These are phyloP conservation scores for Aureobasidium uvarum DNA, from an alignment of 2,329 filamentous ascomycete genomes.

Conservation along the genomic window DNA sequence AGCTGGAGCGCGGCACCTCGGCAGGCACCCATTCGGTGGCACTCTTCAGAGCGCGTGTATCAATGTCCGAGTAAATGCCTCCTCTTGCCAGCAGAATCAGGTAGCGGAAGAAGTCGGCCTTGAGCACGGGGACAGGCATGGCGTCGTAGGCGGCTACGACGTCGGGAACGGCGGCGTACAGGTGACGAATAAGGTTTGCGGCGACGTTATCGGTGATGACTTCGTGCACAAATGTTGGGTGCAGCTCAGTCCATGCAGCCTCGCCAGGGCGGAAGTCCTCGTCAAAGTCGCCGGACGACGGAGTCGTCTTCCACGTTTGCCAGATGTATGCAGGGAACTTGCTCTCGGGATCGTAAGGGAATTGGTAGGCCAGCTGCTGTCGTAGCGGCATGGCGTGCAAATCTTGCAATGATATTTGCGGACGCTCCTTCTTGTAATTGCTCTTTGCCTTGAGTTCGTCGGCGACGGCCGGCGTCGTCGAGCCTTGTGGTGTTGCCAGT, in stretches of 20 bases:
- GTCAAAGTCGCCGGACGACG: conserved; percentile 70
- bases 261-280: conserved; percentile 76
- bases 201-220: conserved; percentile 92
- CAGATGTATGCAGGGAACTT: conserved; percentile 98
- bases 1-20: conserved; percentile 68
- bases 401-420: conserved; percentile 66
- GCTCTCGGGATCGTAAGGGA: conserved; percentile 81
- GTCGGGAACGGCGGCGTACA: conserved; percentile 69
- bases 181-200: conserved; percentile 73
- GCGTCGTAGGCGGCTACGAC: conserved; percentile 52
- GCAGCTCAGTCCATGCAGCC: conserved; percentile 81
- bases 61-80: conserved; percentile 78
- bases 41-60: conserved; percentile 80
- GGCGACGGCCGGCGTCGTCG: conserved; percentile 20
- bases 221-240: conserved; percentile 92
- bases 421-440: conserved; percentile 44
- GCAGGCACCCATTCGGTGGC: conserved; percentile 84
- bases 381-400: conserved; percentile 69
- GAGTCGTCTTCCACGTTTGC: conserved; percentile 96
- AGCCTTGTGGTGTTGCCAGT: conserved; percentile 34
- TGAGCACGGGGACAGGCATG: conserved; percentile 53
- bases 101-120: conserved; percentile 67
- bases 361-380: conserved; percentile 85
- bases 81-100: conserved; percentile 71
- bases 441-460: conserved; percentile 30